Percentiles rank a stretch among this genome's conserved stretches.
Conservation (phyloP, 2,329 filamentous ascomycete species). For the Cryphonectria radicalis region DNA sequence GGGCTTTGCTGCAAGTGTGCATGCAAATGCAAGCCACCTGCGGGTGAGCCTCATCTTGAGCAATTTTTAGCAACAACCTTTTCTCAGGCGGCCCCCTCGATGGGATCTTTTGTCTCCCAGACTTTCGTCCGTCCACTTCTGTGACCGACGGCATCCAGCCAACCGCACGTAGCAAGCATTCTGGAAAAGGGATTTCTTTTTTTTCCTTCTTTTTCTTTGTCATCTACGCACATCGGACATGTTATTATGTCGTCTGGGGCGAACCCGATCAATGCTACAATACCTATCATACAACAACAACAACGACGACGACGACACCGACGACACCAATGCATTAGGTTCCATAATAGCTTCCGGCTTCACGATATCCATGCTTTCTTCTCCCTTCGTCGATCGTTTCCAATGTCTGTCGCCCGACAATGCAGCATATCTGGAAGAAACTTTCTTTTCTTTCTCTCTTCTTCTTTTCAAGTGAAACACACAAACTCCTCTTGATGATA, state of each 20-base stretch:
- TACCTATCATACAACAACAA: neutral
- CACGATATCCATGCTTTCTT: neutral
- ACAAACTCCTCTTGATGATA: neutral
- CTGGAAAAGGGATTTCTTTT: too few relatives aligned
- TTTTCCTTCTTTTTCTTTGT: too few relatives aligned
- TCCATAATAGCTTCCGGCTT: neutral
- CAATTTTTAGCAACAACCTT: neutral
- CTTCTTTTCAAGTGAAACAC: neutral
- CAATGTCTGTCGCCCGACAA: neutral
- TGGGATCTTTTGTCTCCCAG: neutral
- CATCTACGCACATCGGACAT: neutral
- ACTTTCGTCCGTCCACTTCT: neutral
- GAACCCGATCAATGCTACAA: neutral
- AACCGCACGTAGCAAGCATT: neutral
- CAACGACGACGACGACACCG: neutral
- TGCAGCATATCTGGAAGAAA: neutral
- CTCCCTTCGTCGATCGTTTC: neutral
- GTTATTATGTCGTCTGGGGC: neutral
- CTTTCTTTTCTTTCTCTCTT: neutral
- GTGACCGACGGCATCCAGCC: neutral
- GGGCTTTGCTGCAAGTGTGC: neutral
- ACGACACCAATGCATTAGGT: neutral
- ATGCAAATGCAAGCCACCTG: conserved; percentile 2
- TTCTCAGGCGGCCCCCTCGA: neutral
- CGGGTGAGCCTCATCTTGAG: conserved; percentile 5